Evolutionary conservation across 1,139 yeast genomes (phyloP).

Genomic region (Taphrina communis): DNA sequence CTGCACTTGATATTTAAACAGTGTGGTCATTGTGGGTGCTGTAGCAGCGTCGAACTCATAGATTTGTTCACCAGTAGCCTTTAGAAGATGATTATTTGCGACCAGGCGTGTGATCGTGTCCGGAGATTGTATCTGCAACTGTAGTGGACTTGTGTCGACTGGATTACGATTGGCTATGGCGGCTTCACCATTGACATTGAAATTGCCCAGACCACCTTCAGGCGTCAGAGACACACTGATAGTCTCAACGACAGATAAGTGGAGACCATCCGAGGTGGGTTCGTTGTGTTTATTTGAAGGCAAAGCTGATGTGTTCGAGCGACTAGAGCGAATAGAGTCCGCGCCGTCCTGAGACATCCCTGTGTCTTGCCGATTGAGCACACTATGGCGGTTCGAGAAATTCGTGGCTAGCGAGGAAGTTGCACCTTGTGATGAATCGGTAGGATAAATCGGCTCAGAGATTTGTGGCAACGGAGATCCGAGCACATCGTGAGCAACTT

Average conservation of each 20-base stretch:
- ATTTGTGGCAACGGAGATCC: constrained; percentile 33
- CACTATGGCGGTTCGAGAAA: constrained; percentile 1
- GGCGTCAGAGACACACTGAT: constrained; percentile 22
- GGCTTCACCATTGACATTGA: constrained; percentile 36
- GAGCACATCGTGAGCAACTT: constrained; percentile 32
- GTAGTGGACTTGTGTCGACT: constrained; percentile 8
- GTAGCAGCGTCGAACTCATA: constrained; percentile 34
- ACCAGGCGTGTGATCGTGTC: constrained; percentile 33
- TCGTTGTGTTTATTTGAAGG: constrained; percentile 25
- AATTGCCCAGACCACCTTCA: constrained; percentile 31
- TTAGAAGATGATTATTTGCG: constrained; percentile 19
- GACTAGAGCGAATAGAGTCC: constrained; percentile 36
- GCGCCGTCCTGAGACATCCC: constrained; percentile 24
- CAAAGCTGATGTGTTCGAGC: constrained; percentile 24
- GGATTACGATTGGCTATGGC: constrained; percentile 26
- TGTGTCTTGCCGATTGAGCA: constrained; percentile 14
- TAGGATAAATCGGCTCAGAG: not conserved
- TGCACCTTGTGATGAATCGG: not conserved
- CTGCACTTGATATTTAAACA: constrained; percentile 63
- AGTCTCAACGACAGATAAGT: constrained; percentile 36
- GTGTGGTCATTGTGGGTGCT: constrained; percentile 61
- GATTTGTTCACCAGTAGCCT: not conserved
- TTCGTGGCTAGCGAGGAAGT: not conserved
- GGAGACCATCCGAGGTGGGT: constrained; percentile 28
- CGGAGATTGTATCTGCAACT: constrained; percentile 32